Base-by-base conservation (phyloP, 192 early-diverging fungal species). In the Phlyctochytrium bullatum region DNA sequence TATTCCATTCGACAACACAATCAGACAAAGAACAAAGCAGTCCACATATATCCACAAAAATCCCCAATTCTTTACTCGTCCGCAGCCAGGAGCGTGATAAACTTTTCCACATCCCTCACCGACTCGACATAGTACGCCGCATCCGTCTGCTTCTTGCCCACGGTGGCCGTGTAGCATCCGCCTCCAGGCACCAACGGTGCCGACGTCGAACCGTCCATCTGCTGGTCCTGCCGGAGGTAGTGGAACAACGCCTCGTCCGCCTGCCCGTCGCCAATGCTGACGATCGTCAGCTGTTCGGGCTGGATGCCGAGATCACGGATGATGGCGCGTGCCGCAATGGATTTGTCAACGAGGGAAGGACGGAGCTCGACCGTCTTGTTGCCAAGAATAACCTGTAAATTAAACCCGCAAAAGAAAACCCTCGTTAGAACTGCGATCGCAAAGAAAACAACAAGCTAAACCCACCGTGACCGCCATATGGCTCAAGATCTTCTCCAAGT, bases 281-380 rank as follows among this genome's bases (percentile, higher is more conserved):
- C 62, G 29, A 58, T 14, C 25, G 29, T 2, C 30, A 47, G 65
- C 51, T 53, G 10, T 16, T 30, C 25, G 17, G 52, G 4, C 3
- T n/a, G 65, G 3, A 67, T 67, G 50, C 75, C 73, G 35, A 94
- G 73, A 68, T 97, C 95, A 68, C 83, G 84, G 53, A 98, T 66
- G 54, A 99, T 97, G 3, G 91, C 86, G 28, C 92, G 83, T 0
- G 93, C 90, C 0, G 93, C 92, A 2, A 88, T 90, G 1, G 91
- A 84, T 76, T 98, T 99, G 76, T 98, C 96, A 53, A 98, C 88
- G 34, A 88, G 83, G 17, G 91, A 88, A 0, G 98, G 98, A 28
- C 95, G 86, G 25, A 99, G 78, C 80, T 99, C 98, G 28, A 99
- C 81, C 0, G 98, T 98, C 78, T 96, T 96, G 79, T 94, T 93